A percentile compares a stretch with the other conserved stretches of the same genome.
Evolutionary conservation across 345 rosid species (phyloP).

Genomic region (Ricinus communis): DNA sequence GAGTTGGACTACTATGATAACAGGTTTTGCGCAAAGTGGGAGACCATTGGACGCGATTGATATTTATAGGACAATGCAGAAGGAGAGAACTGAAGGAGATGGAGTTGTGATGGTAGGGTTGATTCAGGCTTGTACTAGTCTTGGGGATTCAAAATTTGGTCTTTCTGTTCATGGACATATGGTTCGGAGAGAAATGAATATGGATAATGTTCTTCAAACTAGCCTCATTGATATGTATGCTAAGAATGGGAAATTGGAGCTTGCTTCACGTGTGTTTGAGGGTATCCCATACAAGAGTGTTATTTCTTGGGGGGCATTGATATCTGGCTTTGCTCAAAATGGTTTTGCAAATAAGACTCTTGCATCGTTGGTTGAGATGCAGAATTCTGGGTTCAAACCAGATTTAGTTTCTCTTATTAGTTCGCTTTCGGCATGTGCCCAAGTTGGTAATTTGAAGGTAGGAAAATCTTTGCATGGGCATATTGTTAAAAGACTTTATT

Average conservation of each 20-base stretch:
- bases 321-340: conserved; percentile 64
- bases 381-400: conserved; percentile 44
- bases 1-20: conserved; percentile 73
- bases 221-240: conserved; percentile 72
- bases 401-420: conserved; percentile 58
- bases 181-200: conserved; percentile 46
- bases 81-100: conserved; percentile 61
- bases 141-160: conserved; percentile 50
- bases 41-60: conserved; percentile 49
- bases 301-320: conserved; percentile 62
- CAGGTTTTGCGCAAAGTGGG: conserved; percentile 52
- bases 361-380: conserved; percentile 55
- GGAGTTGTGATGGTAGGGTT: conserved; percentile 53
- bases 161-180: conserved; percentile 59
- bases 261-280: conserved; percentile 49
- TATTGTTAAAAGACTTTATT: conserved; percentile 43
- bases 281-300: conserved; percentile 44
- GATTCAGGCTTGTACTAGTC: conserved; percentile 60
- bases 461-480: conserved; percentile 62
- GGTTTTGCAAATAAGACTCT: conserved; percentile 51
- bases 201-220: conserved; percentile 49
- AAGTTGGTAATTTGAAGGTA: conserved; percentile 52
- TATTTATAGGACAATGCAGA: conserved; percentile 53
- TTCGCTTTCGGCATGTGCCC: conserved; percentile 55
- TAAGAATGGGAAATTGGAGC: conserved; percentile 54